Evolutionary conservation across 2,329 filamentous ascomycete genomes (phyloP).

Genomic region (Diatrype stigma): DNA sequence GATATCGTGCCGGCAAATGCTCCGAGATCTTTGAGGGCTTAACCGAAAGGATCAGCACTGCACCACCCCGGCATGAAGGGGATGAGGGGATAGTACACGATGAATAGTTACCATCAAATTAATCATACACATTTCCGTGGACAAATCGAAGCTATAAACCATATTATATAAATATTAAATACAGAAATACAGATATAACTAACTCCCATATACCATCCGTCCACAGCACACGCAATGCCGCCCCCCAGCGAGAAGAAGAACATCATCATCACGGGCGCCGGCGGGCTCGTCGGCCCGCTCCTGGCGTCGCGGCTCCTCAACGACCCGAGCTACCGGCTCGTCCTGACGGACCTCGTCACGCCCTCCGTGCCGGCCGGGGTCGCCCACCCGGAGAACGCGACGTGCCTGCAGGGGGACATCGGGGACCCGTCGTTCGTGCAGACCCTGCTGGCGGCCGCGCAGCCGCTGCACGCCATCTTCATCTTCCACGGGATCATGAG

Average conservation of each 20-base stretch:
- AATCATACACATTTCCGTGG: no score
- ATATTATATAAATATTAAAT: no score
- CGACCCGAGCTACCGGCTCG: conserved; percentile 32
- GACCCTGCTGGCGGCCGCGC: conserved; percentile 39
- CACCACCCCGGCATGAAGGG: no score
- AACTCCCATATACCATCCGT: no score
- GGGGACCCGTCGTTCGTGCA: conserved; percentile 29
- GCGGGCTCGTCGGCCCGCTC: conserved; percentile 30
- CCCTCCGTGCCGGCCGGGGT: conserved; percentile 46
- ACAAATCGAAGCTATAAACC: no score
- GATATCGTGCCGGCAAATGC: background rate
- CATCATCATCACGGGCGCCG: conserved; percentile 31
- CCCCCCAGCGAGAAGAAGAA: conserved; percentile 22
- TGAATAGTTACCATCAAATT: no score
- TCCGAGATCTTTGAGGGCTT: background rate
- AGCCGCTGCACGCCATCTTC: conserved; percentile 50
- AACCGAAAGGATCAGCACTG: no score
- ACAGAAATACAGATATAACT: no score
- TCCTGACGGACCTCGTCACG: conserved; percentile 51
- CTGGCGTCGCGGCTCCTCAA: conserved; percentile 37
- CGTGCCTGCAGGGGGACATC: conserved; percentile 46
- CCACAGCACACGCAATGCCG: no score
- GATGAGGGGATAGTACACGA: no score
- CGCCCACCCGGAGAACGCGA: conserved; percentile 45
- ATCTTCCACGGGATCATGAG: conserved; percentile 68